Percentiles rank a stretch among this genome's conserved stretches.
phyloP scores from a whole-genome alignment of 192 early-diverging fungal species.

The Irineochytrium annulatum region DNA sequence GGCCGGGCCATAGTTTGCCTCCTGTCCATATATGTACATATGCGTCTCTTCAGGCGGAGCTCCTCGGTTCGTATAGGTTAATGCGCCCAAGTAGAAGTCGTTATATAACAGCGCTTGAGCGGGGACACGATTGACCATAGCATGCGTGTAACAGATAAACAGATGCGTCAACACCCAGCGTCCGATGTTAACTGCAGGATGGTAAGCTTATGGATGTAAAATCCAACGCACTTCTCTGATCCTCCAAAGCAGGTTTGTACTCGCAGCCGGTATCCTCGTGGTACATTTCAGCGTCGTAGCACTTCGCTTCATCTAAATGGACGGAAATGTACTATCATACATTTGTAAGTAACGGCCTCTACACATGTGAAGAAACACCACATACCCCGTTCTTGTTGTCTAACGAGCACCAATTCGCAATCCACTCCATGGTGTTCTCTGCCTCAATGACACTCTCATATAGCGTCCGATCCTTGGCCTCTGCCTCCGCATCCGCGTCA shows the following conservation, averaged over 20 bases:
- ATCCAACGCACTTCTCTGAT: constrained; percentile 59
- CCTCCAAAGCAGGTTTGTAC: constrained; percentile 50
- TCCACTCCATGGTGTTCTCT: constrained; percentile 66
- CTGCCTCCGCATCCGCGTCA: neutral
- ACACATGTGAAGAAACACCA: neutral
- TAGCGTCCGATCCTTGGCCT: neutral
- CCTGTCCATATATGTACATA: constrained; percentile 19
- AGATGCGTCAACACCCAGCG: constrained; percentile 78
- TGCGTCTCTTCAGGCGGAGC: constrained; percentile 7
- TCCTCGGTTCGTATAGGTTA: constrained; percentile 20
- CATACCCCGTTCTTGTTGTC: constrained; percentile 85
- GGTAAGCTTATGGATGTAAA: neutral
- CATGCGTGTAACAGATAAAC: constrained; percentile 43
- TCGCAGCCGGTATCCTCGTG: constrained; percentile 68
- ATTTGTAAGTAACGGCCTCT: neutral
- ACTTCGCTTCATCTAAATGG: constrained; percentile 74
- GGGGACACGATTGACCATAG: constrained; percentile 3
- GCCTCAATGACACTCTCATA: constrained; percentile 54
- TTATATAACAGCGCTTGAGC: constrained; percentile 12
- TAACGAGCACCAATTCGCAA: constrained; percentile 87
- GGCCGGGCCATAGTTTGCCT: constrained; percentile 13
- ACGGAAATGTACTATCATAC: constrained; percentile 61
- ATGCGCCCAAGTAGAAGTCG: constrained; percentile 20
- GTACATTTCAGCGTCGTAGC: constrained; percentile 89
- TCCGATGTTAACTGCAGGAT: constrained; percentile 70